Base-by-base conservation (phyloP, 2,329 filamentous ascomycete genomes). In the Xylariaceae sp. region DNA sequence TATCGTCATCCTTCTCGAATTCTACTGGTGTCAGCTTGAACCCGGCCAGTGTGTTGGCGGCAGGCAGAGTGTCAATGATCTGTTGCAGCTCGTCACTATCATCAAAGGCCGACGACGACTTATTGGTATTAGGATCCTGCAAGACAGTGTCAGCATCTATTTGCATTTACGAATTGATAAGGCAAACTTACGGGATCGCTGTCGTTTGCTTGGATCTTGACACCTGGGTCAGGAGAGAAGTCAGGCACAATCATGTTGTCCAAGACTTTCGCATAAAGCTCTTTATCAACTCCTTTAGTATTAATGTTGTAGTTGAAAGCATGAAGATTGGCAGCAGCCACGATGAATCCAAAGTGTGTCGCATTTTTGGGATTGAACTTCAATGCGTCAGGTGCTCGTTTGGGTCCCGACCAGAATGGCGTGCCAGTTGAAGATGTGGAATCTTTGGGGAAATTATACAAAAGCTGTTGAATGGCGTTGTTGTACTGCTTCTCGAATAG, bases 281-380 rank as follows among this genome's bases (percentile, higher is more conserved):
- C 77, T 67, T 85, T 86, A 56, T 85, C 83, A 49, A 82, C 77
- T 43, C 81, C 84, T 55, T 89, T 89, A n/a, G 88, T 84, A 66
- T 95, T 93, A 71, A 99, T 97, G 55, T 90, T 88, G 73, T 96
- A 99, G 77, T 99, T 99, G 81, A 94, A 99, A 1, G 93, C 94
- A 64, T 97, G 94, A 22, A 99, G 80, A 67, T 95, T 94, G 34
- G 94, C 91, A 7, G 85, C 94, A 16, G 94, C 86, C 56, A 95
- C 83, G 49, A 99, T 79, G 68, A 97, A 99, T 36, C 82, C 84
- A 66, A 93, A 87, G 73, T 99, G 94, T 18, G 90, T 94, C 11
- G 86, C 78, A 72, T 97, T 94, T 54, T 85, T 81, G 43, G 86
- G 73, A 63, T 97, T 89, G 61, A 99, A 99, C 70, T 89, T 92